Conservation (phyloP, 1,139 yeast species). For the Torulaspora pretoriensis region DNA sequence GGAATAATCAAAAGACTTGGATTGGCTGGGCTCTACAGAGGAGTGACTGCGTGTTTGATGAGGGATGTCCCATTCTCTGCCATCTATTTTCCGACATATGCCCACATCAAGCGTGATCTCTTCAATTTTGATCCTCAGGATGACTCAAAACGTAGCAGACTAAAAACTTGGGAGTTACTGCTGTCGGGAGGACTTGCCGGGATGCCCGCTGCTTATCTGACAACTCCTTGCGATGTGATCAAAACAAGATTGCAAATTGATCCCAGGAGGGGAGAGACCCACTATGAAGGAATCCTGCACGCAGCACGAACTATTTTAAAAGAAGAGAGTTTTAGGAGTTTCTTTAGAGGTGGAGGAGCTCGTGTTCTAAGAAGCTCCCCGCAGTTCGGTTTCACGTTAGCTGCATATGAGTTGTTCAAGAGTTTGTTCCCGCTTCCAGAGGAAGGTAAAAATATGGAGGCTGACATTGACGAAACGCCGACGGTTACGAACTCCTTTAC, state of each 20-base stretch:
- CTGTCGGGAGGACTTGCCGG: slow-evolving; percentile 94
- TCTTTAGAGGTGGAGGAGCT: slow-evolving; percentile 96
- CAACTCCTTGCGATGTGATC: slow-evolving; percentile 95
- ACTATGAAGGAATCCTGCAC: slow-evolving; percentile 70
- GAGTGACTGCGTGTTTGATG: slow-evolving; percentile 84
- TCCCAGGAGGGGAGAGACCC: slow-evolving; percentile 69
- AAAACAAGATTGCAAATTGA: slow-evolving; percentile 93
- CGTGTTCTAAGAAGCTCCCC: slow-evolving; percentile 94
- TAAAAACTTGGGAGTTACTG: slow-evolving; percentile 79
- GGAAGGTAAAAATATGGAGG: slow-evolving; percentile 19
- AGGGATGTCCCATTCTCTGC: slow-evolving; percentile 98
- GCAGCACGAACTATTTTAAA: slow-evolving; percentile 68
- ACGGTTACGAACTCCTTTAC: slow-evolving; percentile 24
- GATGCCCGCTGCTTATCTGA: slow-evolving; percentile 94
- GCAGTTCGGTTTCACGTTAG: slow-evolving; percentile 95
- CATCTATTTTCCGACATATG: slow-evolving; percentile 95
- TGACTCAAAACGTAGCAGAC: slow-evolving; percentile 42
- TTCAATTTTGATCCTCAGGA: slow-evolving; percentile 78
- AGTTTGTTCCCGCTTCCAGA: slow-evolving; percentile 50
- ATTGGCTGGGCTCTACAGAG: slow-evolving; percentile 79
- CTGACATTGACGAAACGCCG: slow-evolving; percentile 21
- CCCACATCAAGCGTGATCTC: slow-evolving; percentile 78
- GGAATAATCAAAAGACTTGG: slow-evolving; percentile 79
- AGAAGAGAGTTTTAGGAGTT: slow-evolving; percentile 78
- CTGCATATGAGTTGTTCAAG: slow-evolving; percentile 87